Evolutionary conservation across 768 basidiomycete genomes (phyloP), one percentile per base, ranked within the genome.

Genomic region (Steccherinum ochraceum): DNA sequence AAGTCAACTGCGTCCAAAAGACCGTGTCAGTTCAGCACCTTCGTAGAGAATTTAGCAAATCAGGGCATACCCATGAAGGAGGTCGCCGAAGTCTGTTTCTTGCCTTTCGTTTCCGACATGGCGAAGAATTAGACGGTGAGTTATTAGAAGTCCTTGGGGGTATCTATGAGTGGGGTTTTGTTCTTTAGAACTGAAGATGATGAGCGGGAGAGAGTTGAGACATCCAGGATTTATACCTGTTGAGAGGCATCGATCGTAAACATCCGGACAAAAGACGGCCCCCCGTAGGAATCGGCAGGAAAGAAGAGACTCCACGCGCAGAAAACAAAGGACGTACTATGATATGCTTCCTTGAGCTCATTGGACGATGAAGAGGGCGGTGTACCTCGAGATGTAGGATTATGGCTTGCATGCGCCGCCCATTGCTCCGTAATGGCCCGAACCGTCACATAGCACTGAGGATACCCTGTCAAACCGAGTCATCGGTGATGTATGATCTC

Each of bases 1-100:
- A 93, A 93, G 69, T 93, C 89, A 64, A 80, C 89, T 90, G 56
- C 16, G n/a, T 18, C 41, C 10, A 5, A 43, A 19, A n/a, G 35
- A 39, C n/a, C 35, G n/a, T n/a, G 35, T 39, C 35, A 39, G 35
- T 39, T 11, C 35, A 39, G 35, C n/a, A 11, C 11, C 11, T 39
- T 11, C 35, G 11, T 11, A 39, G 35, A 39, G 23, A 18, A 23
- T 16, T 42, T 2, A 11, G 3, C 4, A 24, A 12, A 39, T 19
- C 24, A 25, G 21, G 5, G 50, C 51, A 5, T 24, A 56, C 51
- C 20, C 50, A 52, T 56, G 44, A 52, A 56, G 23, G 54, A 55
- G 43, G 21, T 48, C 3, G 19, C 12, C 12, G 27, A 41, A 2
- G 46, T 26, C 40, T 41, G 27, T 27, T 49, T 52, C 35, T 27